A percentile compares a stretch with the other conserved stretches of the same genome.
phyloP scores from a whole-genome alignment of 2,329 filamentous ascomycete species.

The Cladobotryum protrusum region DNA sequence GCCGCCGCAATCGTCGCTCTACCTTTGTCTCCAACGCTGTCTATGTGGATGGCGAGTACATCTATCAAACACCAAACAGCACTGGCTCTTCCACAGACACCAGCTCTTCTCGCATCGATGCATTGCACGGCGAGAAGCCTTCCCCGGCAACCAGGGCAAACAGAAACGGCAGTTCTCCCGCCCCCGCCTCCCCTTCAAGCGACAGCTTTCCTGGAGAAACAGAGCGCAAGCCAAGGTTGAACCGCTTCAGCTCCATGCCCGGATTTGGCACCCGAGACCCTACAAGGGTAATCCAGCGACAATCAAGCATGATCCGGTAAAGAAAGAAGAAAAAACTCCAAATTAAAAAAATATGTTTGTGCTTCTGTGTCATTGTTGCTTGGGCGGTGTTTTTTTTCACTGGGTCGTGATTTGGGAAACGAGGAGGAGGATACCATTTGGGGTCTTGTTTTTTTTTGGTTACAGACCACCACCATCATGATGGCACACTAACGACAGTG shows the following conservation, averaged over 20 bases:
- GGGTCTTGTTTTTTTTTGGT: slow-evolving; percentile 4
- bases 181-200: slow-evolving; percentile 19
- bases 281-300: slow-evolving; percentile 34
- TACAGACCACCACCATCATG: slow-evolving; percentile 1
- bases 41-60: slow-evolving; percentile 94
- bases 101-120: slow-evolving; percentile 29
- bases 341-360: slow-evolving; percentile 6
- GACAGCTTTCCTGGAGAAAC: slow-evolving; percentile 22
- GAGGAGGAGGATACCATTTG: slow-evolving; percentile 1
- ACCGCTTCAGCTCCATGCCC: slow-evolving; percentile 51
- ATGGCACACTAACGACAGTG: too few species aligned
- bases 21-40: slow-evolving; percentile 84
- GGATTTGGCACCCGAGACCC: slow-evolving; percentile 40
- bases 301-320: slow-evolving; percentile 35
- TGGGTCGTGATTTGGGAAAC: slow-evolving; percentile 16
- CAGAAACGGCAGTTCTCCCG: slow-evolving; percentile 17
- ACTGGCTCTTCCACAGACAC: slow-evolving; percentile 51
- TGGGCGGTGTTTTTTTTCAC: slow-evolving; percentile 19
- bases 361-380: not conserved
- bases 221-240: slow-evolving; percentile 41
- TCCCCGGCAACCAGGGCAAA: slow-evolving; percentile 4
- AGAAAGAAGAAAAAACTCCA: slow-evolving; percentile 4
- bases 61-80: slow-evolving; percentile 62
- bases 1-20: slow-evolving; percentile 76
- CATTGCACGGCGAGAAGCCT: slow-evolving; percentile 30